Conservation (phyloP, 768 basidiomycete species). For the Dacryopinax primogenitus region DNA sequence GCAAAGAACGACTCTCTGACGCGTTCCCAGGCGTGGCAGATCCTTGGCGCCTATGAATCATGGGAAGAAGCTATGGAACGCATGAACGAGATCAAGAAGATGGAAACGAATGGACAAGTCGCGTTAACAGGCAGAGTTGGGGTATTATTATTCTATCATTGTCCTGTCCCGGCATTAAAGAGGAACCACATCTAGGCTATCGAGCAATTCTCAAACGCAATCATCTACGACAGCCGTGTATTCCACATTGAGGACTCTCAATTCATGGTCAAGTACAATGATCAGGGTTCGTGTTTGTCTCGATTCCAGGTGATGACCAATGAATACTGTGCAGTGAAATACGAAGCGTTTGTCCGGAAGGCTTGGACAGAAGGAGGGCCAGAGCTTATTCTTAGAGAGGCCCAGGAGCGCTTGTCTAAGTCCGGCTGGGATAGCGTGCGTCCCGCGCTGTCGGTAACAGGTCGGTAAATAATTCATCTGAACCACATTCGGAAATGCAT, state of each 20-base stretch:
- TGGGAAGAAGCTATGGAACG: slow-evolving; percentile 11
- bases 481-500: too few relatives aligned
- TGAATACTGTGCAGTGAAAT: slow-evolving; percentile 21
- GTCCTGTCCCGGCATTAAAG: background rate
- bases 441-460: slow-evolving; percentile 24
- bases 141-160: background rate
- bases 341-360: slow-evolving; percentile 22
- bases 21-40: slow-evolving; percentile 21
- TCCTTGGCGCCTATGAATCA: slow-evolving; percentile 17
- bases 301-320: background rate
- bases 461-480: slow-evolving; percentile 7
- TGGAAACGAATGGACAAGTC: background rate
- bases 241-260: slow-evolving; percentile 29
- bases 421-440: slow-evolving; percentile 26
- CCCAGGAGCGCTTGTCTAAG: slow-evolving; percentile 20
- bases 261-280: slow-evolving; percentile 29
- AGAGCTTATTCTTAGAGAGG: slow-evolving; percentile 27
- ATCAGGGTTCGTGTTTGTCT: slow-evolving; percentile 26
- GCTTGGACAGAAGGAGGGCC: slow-evolving; percentile 31
- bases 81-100: slow-evolving; percentile 14
- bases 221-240: slow-evolving; percentile 31
- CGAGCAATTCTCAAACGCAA: slow-evolving; percentile 26
- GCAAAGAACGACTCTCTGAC: slow-evolving; percentile 15
- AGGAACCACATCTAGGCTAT: background rate
- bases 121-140: background rate